Evolutionary conservation across 2,329 filamentous ascomycete genomes (phyloP).

Genomic region (Hypoxylon sp.): DNA sequence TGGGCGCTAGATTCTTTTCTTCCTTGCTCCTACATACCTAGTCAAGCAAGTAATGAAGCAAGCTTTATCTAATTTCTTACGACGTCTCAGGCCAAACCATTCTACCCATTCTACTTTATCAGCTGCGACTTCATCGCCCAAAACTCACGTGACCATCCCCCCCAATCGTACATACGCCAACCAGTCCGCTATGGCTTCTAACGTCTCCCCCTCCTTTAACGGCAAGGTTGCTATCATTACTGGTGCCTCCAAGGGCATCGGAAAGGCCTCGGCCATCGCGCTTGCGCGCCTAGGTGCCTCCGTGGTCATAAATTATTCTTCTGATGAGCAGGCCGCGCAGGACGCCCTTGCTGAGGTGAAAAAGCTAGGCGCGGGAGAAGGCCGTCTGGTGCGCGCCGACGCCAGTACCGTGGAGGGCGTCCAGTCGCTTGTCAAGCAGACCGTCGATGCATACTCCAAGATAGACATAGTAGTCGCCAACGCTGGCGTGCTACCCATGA

Average conservation of each 20-base stretch:
- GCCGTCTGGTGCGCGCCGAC: slow-evolving; percentile 31
- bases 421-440: slow-evolving; percentile 59
- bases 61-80: slow-evolving; percentile 26
- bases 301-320: slow-evolving; percentile 66
- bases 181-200: slow-evolving; percentile 25
- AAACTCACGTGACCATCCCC: not conserved
- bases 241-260: slow-evolving; percentile 65
- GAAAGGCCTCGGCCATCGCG: slow-evolving; percentile 65
- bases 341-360: slow-evolving; percentile 55
- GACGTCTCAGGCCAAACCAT: slow-evolving; percentile 8
- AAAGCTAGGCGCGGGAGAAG: slow-evolving; percentile 29
- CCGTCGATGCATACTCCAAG: slow-evolving; percentile 58
- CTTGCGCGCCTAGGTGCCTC: slow-evolving; percentile 66
- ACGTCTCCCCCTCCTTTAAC: slow-evolving; percentile 10
- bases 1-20: not conserved
- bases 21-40: slow-evolving; percentile 4
- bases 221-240: slow-evolving; percentile 53
- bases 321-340: slow-evolving; percentile 60
- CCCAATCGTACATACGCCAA: slow-evolving; percentile 8
- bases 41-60: slow-evolving; percentile 25
- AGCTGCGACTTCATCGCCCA: slow-evolving; percentile 9
- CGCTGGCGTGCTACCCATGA: slow-evolving; percentile 60
- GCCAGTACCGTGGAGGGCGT: slow-evolving; percentile 48
- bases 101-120: slow-evolving; percentile 16
- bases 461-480: slow-evolving; percentile 65